Evolutionary conservation across 805 yeast species (phyloP).

Genomic region (Kuraishia hungarica): DNA sequence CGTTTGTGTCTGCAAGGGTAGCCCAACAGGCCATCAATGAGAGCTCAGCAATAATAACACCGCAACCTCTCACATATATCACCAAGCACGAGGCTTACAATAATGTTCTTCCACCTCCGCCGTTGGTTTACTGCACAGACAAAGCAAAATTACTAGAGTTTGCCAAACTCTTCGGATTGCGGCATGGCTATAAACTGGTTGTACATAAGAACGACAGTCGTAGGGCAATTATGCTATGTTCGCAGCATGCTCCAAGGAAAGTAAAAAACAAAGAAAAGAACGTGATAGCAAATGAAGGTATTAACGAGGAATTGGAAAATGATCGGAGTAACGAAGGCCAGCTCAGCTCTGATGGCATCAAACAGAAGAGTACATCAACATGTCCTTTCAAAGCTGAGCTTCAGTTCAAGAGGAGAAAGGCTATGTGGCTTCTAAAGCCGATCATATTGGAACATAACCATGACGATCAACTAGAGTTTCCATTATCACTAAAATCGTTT

Average conservation of each 20-base stretch:
- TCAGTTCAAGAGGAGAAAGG: constrained; percentile 15
- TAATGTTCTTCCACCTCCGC: constrained; percentile 10
- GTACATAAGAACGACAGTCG: constrained; percentile 15
- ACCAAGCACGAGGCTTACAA: neutral
- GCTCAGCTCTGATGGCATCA: neutral
- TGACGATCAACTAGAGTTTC: neutral
- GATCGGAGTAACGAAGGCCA: neutral
- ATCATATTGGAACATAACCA: constrained; percentile 13
- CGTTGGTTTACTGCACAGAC: constrained; percentile 12
- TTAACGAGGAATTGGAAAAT: neutral
- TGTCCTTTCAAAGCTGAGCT: constrained; percentile 17
- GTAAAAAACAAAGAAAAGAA: constrained; percentile 1
- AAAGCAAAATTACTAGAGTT: constrained; percentile 14
- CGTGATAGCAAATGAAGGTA: neutral
- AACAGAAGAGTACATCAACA: constrained; percentile 5
- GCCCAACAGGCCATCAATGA: neutral
- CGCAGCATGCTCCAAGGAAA: constrained; percentile 8
- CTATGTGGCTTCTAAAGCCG: constrained; percentile 18
- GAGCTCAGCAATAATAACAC: neutral
- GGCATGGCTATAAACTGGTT: constrained; percentile 17
- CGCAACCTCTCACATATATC: neutral
- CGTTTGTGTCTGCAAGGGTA: neutral
- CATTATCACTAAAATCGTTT: neutral
- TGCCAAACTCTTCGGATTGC: constrained; percentile 13
- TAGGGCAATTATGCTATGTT: constrained; percentile 15